A percentile compares a stretch with the other conserved stretches of the same genome.
Conservation (phyloP, 1,139 yeast species). For the Meyerozyma athensensis region DNA sequence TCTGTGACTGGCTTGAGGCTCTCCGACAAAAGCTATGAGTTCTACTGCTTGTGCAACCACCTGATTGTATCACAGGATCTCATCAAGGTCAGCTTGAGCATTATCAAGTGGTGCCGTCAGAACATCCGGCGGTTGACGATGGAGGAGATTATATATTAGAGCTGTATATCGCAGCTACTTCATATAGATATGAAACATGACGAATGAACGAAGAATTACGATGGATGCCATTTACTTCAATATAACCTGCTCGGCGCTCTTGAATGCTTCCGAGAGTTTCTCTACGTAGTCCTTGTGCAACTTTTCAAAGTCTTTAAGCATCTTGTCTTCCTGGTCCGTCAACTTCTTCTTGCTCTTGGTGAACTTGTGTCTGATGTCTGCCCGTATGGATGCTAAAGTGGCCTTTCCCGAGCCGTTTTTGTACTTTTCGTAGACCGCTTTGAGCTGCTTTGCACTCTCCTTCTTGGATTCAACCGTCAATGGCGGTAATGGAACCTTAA, state of each 20-base stretch:
- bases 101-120: slow-evolving; percentile 40
- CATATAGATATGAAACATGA: not conserved
- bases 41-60: slow-evolving; percentile 34
- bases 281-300: slow-evolving; percentile 59
- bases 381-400: slow-evolving; percentile 61
- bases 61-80: slow-evolving; percentile 24
- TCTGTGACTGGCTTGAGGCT: slow-evolving; percentile 36
- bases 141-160: not conserved
- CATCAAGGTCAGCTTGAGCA: slow-evolving; percentile 27
- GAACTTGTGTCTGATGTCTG: slow-evolving; percentile 53
- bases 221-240: slow-evolving; percentile 24
- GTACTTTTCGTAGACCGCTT: slow-evolving; percentile 59
- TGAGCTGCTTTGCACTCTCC: slow-evolving; percentile 54
- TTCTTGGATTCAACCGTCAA: slow-evolving; percentile 65
- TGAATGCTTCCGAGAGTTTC: slow-evolving; percentile 54
- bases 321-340: slow-evolving; percentile 50
- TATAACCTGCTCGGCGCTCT: slow-evolving; percentile 53
- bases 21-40: slow-evolving; percentile 31
- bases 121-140: slow-evolving; percentile 25
- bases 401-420: slow-evolving; percentile 48
- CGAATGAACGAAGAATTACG: too few species aligned
- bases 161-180: too few species aligned
- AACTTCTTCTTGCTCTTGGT: slow-evolving; percentile 49
- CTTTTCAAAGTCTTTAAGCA: slow-evolving; percentile 58
- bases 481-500: slow-evolving; percentile 74